Base-by-base conservation (phyloP, 108 stramenopile species). In the Nitzschia sp. region DNA sequence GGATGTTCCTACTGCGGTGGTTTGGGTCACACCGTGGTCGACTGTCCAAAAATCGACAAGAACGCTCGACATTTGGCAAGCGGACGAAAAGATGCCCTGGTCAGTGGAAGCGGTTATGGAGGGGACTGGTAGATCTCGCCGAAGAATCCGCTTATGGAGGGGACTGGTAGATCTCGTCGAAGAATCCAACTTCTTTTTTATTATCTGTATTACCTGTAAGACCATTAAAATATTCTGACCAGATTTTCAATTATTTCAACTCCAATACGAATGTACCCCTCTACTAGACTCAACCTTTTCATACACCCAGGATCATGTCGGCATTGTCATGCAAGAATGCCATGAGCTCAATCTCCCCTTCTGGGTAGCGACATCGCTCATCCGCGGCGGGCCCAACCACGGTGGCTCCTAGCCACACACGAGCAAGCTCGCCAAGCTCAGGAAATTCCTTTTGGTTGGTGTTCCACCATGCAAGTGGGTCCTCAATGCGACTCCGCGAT, bases 1-100 rank as follows among this genome's bases (percentile, higher is more conserved):
- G 96, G 96, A 31, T 99, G 99, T 78, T 97, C 97, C 21, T 99
- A 97, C 79, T 99, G 99, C 73, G 98, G 98, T 60, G 99, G 99
- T 13, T 73, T 99, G 60, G 99, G 99, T 22, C 99, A 99, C 71
- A 90, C 94, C 11, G 97, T 99, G 70, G 96, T 97, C 35, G 87
- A 97, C 70, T 99, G 99, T 82, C 98, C 98, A 13, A 98, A 97
- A 83, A 96, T 98, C 76, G 97, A 99, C 75, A 97, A 97, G 73
- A 96, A 98, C 77, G 96, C 98, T 3, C 79, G 94, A 62, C 85
- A 96, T 34, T 81, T 98, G 22, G 93, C 90, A 21, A 88, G 94
- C 26, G 96, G 93, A 1, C 83, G 87, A 41, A 89, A 83, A 61
- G 97, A 98, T 84, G 91, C 88, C 17, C 73, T 98, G 65, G 85